phyloP scores from a whole-genome alignment of 1,284 basidiomycete species.

The Heterobasidion annosum region DNA sequence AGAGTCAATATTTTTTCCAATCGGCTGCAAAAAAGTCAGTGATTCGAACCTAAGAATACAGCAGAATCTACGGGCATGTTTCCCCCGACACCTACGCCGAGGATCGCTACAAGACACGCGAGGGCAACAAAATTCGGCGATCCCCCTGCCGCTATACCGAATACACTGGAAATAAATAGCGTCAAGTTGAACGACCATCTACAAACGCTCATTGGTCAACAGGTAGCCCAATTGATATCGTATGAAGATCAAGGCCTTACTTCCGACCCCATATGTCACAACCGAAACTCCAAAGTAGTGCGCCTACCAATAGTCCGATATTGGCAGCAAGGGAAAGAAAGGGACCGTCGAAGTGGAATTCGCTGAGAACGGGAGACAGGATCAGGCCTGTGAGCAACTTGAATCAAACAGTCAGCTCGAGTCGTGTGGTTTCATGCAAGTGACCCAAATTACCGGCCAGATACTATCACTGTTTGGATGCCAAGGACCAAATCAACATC shows the following conservation, averaged over 20 bases:
- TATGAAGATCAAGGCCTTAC: slow-evolving; percentile 18
- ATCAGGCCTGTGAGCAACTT: slow-evolving; percentile 48
- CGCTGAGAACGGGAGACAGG: slow-evolving; percentile 43
- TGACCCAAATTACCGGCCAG: slow-evolving; percentile 3
- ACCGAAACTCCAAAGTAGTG: slow-evolving; percentile 56
- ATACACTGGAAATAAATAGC: slow-evolving; percentile 47
- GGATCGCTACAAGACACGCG: slow-evolving; percentile 33
- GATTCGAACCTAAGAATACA: slow-evolving; percentile 44
- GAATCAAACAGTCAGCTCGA: background rate
- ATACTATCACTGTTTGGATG: slow-evolving; percentile 9
- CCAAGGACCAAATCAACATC: background rate
- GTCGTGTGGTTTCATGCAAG: too few species aligned
- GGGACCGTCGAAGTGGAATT: slow-evolving; percentile 47
- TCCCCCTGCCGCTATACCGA: slow-evolving; percentile 39
- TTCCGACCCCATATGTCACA: slow-evolving; percentile 58
- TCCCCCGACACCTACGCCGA: slow-evolving; percentile 41
- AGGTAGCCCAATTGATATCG: too few species aligned
- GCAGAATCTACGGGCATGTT: slow-evolving; percentile 58
- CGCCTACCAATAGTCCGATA: slow-evolving; percentile 55
- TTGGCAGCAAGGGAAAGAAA: slow-evolving; percentile 52
- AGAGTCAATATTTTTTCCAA: background rate
- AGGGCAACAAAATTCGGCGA: slow-evolving; percentile 34
- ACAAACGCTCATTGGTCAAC: background rate
- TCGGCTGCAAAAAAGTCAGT: too few species aligned
- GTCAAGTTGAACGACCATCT: slow-evolving; percentile 59